These are phyloP conservation scores for Picochlorum costavermella DNA, from an alignment of 139 green algal genomes.

Conservation along the genomic window DNA sequence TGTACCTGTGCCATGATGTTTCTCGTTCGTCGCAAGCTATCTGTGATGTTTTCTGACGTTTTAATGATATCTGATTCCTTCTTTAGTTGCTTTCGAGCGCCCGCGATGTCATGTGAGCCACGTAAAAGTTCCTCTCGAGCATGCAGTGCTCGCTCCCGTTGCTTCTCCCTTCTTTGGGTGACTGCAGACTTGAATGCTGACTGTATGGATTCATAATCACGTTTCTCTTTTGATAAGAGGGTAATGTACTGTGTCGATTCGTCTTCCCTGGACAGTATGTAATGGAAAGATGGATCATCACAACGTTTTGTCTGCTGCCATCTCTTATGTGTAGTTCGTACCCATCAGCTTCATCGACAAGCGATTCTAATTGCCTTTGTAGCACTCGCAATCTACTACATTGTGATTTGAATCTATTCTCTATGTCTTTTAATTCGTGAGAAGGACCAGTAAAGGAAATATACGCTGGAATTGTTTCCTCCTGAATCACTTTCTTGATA, in stretches of 20 bases:
- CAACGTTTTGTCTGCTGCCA: too few relatives aligned
- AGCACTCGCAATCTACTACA: conserved; percentile 11
- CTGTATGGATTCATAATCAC: conserved; percentile 18
- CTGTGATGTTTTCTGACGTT: conserved; percentile 47
- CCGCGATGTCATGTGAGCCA: conserved; percentile 4
- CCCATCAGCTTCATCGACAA: conserved; percentile 73
- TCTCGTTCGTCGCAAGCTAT: conserved; percentile 51
- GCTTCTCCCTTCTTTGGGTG: conserved; percentile 2
- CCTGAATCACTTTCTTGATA: too few relatives aligned
- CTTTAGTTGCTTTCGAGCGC: conserved; percentile 30
- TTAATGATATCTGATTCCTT: conserved; percentile 36
- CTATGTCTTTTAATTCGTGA: too few relatives aligned
- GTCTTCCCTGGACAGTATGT: conserved; percentile 41
- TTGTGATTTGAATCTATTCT: neutral
- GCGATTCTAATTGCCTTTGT: conserved; percentile 50
- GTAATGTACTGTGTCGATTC: conserved; percentile 31
- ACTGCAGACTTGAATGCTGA: conserved; percentile 11
- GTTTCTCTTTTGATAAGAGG: conserved; percentile 19
- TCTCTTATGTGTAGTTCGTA: conserved; percentile 15
- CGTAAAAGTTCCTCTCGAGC: conserved; percentile 25
- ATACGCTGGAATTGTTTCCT: too few relatives aligned
- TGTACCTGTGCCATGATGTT: conserved; percentile 33
- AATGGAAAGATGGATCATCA: neutral
- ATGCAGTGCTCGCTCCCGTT: neutral
- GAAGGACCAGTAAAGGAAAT: too few relatives aligned